Evolutionary conservation across 495 filamentous ascomycete genomes (phyloP).

Genomic region (Podospora comata): DNA sequence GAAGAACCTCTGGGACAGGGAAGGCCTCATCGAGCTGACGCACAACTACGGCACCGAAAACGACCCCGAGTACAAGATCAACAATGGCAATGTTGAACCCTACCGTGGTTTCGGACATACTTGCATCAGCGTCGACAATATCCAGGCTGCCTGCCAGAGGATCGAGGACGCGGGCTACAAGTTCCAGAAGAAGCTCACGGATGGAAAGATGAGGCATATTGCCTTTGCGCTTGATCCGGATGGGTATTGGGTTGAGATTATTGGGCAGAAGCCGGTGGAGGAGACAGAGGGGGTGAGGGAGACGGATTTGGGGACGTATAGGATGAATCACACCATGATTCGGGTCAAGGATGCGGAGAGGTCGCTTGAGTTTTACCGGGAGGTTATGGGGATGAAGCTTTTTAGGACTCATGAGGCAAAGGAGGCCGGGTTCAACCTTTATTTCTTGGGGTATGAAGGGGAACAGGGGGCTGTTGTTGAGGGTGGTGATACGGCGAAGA

Average conservation of each 20-base stretch:
- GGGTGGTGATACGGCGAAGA: conserved; percentile 34
- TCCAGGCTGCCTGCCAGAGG: conserved; percentile 82
- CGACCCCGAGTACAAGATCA: conserved; percentile 75
- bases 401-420: conserved; percentile 67
- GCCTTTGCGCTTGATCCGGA: conserved; percentile 94
- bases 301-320: conserved; percentile 43
- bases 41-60: conserved; percentile 96
- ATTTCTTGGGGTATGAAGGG: conserved; percentile 82
- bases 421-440: conserved; percentile 77
- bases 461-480: conserved; percentile 46
- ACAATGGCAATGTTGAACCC: conserved; percentile 87
- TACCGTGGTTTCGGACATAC: conserved; percentile 87
- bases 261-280: conserved; percentile 46
- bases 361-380: conserved; percentile 85
- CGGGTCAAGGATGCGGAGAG: conserved; percentile 85
- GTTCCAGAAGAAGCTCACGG: conserved; percentile 90
- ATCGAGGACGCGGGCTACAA: conserved; percentile 85
- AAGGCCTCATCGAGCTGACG: conserved; percentile 88
- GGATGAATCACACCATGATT: conserved; percentile 85
- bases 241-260: conserved; percentile 83
- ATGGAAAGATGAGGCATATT: conserved; percentile 84
- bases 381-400: conserved; percentile 82
- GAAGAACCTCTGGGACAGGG: conserved; percentile 72
- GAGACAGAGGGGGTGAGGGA: conserved; percentile 36
- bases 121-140: conserved; percentile 83